Evolutionary conservation across 805 yeast genomes (phyloP).

Genomic region (Barnettozyma pratensis): DNA sequence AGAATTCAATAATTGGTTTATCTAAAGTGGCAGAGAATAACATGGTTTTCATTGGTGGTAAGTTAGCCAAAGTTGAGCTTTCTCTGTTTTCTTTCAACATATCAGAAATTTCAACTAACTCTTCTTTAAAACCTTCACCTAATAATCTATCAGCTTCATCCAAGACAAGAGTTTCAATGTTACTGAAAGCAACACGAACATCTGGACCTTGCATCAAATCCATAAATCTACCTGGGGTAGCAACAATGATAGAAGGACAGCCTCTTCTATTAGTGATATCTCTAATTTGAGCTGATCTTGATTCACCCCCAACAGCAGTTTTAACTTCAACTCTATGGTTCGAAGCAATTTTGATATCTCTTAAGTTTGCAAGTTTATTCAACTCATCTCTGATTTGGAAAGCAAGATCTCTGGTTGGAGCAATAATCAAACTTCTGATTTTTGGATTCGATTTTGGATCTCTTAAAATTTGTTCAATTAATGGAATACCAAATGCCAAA

Average conservation of each 20-base stretch:
- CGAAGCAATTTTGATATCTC: constrained; percentile 15
- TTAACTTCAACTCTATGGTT: constrained; percentile 34
- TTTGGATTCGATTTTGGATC: constrained; percentile 25
- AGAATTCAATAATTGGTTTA: constrained; percentile 58
- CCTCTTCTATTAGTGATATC: constrained; percentile 25
- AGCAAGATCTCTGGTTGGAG: constrained; percentile 92
- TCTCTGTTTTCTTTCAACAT: constrained; percentile 35
- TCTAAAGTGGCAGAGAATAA: constrained; percentile 89
- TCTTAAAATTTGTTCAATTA: constrained; percentile 51
- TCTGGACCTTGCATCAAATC: constrained; percentile 50
- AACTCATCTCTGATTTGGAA: constrained; percentile 71
- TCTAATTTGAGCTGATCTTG: constrained; percentile 33
- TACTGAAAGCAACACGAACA: constrained; percentile 40
- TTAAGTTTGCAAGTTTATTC: constrained; percentile 36
- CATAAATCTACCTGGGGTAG: constrained; percentile 83
- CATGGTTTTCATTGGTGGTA: constrained; percentile 51
- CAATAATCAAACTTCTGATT: constrained; percentile 62
- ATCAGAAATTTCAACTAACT: constrained; percentile 52
- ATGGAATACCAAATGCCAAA: constrained; percentile 79
- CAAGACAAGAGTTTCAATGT: constrained; percentile 60
- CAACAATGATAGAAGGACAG: constrained; percentile 63
- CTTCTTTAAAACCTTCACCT: constrained; percentile 73
- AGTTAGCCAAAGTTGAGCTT: constrained; percentile 25
- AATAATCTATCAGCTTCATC: constrained; percentile 92
- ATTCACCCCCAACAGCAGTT: constrained; percentile 66